Conservation (phyloP, 1,284 basidiomycete species). For the Tilletiopsis washingtonensis region DNA sequence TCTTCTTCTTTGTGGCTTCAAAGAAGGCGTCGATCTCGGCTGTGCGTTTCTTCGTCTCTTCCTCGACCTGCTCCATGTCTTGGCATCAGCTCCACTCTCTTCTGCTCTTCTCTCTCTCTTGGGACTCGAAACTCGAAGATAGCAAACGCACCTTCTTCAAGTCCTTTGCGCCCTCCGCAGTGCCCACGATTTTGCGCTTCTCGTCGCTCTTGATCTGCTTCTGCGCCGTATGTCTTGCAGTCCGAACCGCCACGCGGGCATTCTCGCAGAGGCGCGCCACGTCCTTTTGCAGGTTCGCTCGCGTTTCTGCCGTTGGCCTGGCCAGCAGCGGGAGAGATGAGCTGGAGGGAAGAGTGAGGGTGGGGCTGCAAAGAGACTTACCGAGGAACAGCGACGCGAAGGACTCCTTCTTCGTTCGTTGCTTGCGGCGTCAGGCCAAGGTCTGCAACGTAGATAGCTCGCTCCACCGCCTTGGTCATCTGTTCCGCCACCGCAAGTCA, state of each 20-base stretch:
- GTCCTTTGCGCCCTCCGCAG: slow-evolving; percentile 33
- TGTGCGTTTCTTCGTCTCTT: slow-evolving; percentile 29
- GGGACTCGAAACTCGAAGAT: too few relatives aligned
- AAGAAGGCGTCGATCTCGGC: slow-evolving; percentile 30
- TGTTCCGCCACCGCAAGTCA: too few relatives aligned
- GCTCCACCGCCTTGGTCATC: slow-evolving; percentile 45
- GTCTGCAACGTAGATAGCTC: slow-evolving; percentile 36
- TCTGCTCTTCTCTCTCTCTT: too few relatives aligned
- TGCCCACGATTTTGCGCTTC: slow-evolving; percentile 36
- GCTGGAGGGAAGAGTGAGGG: too few relatives aligned
- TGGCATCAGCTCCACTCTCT: background rate
- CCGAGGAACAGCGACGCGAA: slow-evolving; percentile 39
- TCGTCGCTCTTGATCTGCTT: slow-evolving; percentile 43
- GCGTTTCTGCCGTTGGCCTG: slow-evolving; percentile 39
- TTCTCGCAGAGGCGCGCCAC: slow-evolving; percentile 41
- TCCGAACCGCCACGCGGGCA: slow-evolving; percentile 33
- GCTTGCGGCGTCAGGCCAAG: slow-evolving; percentile 35
- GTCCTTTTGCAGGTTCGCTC: slow-evolving; percentile 33
- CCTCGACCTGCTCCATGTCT: slow-evolving; percentile 13
- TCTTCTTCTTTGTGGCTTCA: slow-evolving; percentile 26
- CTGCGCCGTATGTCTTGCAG: slow-evolving; percentile 35
- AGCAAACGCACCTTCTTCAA: slow-evolving; percentile 15
- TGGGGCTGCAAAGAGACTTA: slow-evolving; percentile 5
- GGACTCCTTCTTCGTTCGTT: slow-evolving; percentile 31
- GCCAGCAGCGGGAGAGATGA: too few relatives aligned